phyloP scores from a whole-genome alignment of 2,329 filamentous ascomycete genomes.

The Colletotrichum phormii region DNA sequence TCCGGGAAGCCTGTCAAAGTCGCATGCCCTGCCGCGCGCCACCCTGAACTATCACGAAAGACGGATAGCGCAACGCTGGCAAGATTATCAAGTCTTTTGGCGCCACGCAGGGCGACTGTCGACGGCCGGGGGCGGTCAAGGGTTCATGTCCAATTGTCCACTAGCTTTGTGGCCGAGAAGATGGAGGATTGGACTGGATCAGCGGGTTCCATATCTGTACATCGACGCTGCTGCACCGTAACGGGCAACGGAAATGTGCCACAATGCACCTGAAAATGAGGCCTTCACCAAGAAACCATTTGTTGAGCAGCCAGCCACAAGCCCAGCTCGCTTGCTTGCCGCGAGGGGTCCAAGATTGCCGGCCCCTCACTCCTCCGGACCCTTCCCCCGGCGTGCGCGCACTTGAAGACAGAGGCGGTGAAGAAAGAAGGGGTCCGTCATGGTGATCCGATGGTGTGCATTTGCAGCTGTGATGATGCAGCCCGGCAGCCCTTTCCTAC shows the following conservation, averaged over 20 bases:
- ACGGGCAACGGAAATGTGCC: slow-evolving; percentile 17
- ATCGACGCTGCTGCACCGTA: slow-evolving; percentile 9
- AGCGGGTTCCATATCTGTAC: background rate
- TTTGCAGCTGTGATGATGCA: slow-evolving; percentile 3
- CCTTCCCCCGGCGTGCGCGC: background rate
- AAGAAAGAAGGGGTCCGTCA: slow-evolving; percentile 21
- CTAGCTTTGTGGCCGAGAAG: slow-evolving; percentile 19
- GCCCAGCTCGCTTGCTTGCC: background rate
- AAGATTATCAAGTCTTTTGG: background rate
- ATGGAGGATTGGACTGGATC: background rate
- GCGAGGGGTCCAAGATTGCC: background rate
- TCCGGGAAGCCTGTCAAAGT: slow-evolving; percentile 27
- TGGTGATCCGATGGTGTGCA: slow-evolving; percentile 24
- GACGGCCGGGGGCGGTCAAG: slow-evolving; percentile 12
- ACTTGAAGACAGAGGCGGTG: slow-evolving; percentile 23
- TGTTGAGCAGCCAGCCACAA: background rate
- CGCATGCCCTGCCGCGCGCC: slow-evolving; percentile 14
- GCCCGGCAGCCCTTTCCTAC: background rate
- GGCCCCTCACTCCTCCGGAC: background rate
- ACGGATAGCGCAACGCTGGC: background rate
- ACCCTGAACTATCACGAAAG: background rate
- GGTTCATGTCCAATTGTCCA: slow-evolving; percentile 1
- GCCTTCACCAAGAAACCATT: slow-evolving; percentile 1
- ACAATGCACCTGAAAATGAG: background rate
- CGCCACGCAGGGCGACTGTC: slow-evolving; percentile 2